A percentile compares a stretch with the other conserved stretches of the same genome.
Conservation (phyloP, 2,329 filamentous ascomycete species). For the Aspergillus hortae region DNA sequence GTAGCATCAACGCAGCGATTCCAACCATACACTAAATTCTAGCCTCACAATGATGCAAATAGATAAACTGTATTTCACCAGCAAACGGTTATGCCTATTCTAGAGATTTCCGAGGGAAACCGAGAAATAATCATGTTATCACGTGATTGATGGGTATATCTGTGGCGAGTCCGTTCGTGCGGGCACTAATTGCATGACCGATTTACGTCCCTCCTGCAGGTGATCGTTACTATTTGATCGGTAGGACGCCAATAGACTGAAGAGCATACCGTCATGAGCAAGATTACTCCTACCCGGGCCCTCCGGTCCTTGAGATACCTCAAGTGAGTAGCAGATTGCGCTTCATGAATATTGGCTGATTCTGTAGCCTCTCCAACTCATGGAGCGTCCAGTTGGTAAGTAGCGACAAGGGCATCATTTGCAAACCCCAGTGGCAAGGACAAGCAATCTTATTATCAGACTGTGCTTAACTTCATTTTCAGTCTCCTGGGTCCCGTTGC, state of each 20-base stretch:
- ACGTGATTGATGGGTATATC: not conserved
- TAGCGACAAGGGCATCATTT: not conserved
- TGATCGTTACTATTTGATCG: not conserved
- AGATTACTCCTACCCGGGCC: constrained; percentile 4
- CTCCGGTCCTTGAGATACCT: constrained; percentile 6
- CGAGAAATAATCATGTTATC: not conserved
- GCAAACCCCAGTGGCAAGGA: not conserved
- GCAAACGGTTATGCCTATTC: too few species aligned
- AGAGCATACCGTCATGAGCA: constrained; percentile 4
- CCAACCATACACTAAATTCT: too few species aligned
- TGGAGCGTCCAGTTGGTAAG: not conserved
- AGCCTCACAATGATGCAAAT: too few species aligned
- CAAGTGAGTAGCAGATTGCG: not conserved
- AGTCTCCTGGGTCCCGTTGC: constrained; percentile 5
- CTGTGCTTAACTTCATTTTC: not conserved
- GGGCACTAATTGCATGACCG: not conserved
- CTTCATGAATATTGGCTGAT: not conserved
- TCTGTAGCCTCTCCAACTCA: not conserved
- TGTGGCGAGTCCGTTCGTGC: not conserved
- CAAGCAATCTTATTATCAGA: too few species aligned
- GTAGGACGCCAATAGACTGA: not conserved
- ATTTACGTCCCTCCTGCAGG: not conserved
- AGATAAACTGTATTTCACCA: too few species aligned
- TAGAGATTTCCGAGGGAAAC: too few species aligned
- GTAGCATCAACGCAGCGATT: too few species aligned